Evolutionary conservation across 495 filamentous ascomycete species (phyloP).

Genomic region (Margaritispora aquatica): DNA sequence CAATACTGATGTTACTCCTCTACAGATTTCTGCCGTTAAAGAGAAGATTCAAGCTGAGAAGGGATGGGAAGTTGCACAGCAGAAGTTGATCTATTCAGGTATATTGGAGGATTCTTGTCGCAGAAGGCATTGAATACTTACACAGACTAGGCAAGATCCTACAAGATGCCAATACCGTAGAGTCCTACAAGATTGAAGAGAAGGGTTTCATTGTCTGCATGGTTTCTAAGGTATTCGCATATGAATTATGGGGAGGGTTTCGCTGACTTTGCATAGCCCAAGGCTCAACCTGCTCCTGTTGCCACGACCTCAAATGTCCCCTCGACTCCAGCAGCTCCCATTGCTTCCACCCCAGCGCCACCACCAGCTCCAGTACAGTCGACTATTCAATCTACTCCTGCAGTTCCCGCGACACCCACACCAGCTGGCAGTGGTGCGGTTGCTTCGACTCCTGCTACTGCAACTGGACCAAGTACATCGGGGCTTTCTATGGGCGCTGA

Average conservation of each 20-base stretch:
- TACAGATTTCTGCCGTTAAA: slow-evolving; percentile 81
- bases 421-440: slow-evolving; percentile 39
- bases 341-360: slow-evolving; percentile 46
- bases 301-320: slow-evolving; percentile 45
- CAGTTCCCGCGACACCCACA: slow-evolving; percentile 59
- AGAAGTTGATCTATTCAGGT: slow-evolving; percentile 99
- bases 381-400: slow-evolving; percentile 33
- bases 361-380: slow-evolving; percentile 48
- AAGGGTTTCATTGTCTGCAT: slow-evolving; percentile 99
- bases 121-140: slow-evolving; percentile 1
- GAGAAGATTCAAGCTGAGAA: slow-evolving; percentile 82
- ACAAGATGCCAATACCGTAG: slow-evolving; percentile 92
- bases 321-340: slow-evolving; percentile 60
- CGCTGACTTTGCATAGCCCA: slow-evolving; percentile 17
- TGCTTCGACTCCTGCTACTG: slow-evolving; percentile 30
- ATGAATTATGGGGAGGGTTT: too few species aligned
- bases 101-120: slow-evolving; percentile 27
- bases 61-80: slow-evolving; percentile 78
- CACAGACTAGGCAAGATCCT: slow-evolving; percentile 78
- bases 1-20: slow-evolving; percentile 7
- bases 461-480: slow-evolving; percentile 66
- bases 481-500: slow-evolving; percentile 78
- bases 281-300: slow-evolving; percentile 11
- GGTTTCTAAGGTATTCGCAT: slow-evolving; percentile 73
- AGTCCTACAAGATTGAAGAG: slow-evolving; percentile 96